Conservation (phyloP, 2,329 filamentous ascomycete genomes). For the Blastomyces percursus region DNA sequence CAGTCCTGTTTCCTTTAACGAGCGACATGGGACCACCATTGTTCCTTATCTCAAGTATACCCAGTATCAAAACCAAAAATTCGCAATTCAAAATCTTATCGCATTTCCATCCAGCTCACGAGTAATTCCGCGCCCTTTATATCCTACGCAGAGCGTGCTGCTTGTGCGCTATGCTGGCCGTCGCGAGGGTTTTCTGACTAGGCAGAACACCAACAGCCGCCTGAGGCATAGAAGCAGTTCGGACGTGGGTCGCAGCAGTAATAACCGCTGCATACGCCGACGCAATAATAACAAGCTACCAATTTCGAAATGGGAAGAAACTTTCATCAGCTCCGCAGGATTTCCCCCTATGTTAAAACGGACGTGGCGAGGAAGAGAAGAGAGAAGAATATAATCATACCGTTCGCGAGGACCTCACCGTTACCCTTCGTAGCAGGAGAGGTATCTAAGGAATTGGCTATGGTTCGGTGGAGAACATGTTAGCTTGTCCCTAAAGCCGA, state of each 20-base stretch:
- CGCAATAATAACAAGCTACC: not conserved
- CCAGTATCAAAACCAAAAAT: not conserved
- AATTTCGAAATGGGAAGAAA: not conserved
- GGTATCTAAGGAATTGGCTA: not conserved
- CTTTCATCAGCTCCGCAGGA: not conserved
- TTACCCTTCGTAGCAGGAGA: not conserved
- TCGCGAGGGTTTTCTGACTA: not conserved
- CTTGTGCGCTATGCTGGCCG: not conserved
- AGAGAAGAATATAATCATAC: not conserved
- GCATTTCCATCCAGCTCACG: not conserved
- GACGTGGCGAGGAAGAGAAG: not conserved
- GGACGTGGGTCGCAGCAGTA: slow-evolving; percentile 1
- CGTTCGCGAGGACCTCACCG: not conserved
- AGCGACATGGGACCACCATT: not conserved
- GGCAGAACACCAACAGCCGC: slow-evolving; percentile 1
- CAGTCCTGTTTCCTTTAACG: not conserved
- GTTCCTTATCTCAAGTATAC: not conserved
- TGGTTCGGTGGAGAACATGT: not conserved
- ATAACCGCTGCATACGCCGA: not conserved
- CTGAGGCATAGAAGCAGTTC: slow-evolving; percentile 2
- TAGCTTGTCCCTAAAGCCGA: not conserved
- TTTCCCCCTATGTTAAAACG: not conserved
- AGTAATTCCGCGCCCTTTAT: not conserved
- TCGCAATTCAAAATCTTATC: too few relatives aligned
- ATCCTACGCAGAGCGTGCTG: not conserved